Evolutionary conservation across 2,329 filamentous ascomycete species (phyloP), one percentile per base, ranked within the genome.

Genomic region (Ilyonectria destructans): DNA sequence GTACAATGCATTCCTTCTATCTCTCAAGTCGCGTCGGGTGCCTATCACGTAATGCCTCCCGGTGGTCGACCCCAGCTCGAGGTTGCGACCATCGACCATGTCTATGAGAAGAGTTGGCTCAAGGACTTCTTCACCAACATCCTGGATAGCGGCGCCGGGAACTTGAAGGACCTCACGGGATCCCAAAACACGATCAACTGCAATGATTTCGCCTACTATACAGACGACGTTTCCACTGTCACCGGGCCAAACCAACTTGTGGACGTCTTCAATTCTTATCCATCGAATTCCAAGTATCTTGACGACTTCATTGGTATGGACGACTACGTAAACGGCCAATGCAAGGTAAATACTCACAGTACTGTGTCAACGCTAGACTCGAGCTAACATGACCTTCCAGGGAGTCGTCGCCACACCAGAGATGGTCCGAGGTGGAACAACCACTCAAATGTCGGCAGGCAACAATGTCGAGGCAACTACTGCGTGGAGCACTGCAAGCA

Each of bases 91-190:
- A 69, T 58, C 0, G 70, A 72, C 21, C 70, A 71, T 12, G 46
- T 69, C 1, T 72, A 62, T 2, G 70, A 71, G 29, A 72, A 72
- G 66, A 69, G 59, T 5, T 67, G 62, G 57, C 55, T 72, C 0
- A 23, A 49, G 23, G 60, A 72, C 6, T 72, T 58, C 12, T 69
- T 65, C n/a, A 17, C 0, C 0, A 12, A 21, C 0, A 71, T 71
- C 9, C 21, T 70, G 5, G 43, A 68, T 12, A 17, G n/a, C 0
- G 43, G 6, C 0, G 23, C 4, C 2, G 7, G 37, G 0, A 49
- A 17, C 15, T 35, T 69, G 1, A n/a, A 31, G 6, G 60, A 54
- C 3, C 17, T 15, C 1, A 43, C 21, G 17, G 2, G 23, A 6
- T 26, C n/a, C 0, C 2, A 37, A 33, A 21, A 7, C 6, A 68